Base-by-base conservation (phyloP, 106 monocot species). In the Chionographis japonica region DNA sequence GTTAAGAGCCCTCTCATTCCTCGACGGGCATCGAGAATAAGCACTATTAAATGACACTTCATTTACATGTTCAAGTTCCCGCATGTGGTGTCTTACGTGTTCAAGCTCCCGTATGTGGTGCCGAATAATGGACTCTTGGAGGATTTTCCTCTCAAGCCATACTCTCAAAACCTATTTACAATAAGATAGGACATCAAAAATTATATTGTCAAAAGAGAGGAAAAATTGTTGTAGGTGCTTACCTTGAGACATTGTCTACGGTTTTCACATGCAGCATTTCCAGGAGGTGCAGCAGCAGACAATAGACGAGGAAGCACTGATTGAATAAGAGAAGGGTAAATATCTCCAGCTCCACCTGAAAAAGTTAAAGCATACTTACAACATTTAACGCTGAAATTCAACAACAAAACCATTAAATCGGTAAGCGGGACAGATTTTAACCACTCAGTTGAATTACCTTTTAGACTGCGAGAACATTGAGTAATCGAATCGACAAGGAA, bases 401-500 rank as follows among this genome's bases (percentile, higher is more conserved):
- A 41, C 39, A 8, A 3, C 12, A 56, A 4, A 74, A 4, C 27
- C 41, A 56, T 37, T 17, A 73, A 27, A 27, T 0, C 12, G n/a
- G 50, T 55, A 73, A 4, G 53, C 3, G 10, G 5, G 19, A 16
- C 18, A 53, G 4, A 27, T 60, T 54, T 12, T 56, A 55, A 53
- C 54, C 66, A 60, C 35, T 38, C 16, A 14, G 54, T 50, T 39
- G 11, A 4, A 57, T 12, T 77, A 82, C 86, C 87, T 81, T 83
- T 93, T 65, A 85, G 87, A 58, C 70, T 85, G 15, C 79, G 74
- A 37, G 83, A 93, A 55, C 68, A 84, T 63, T 88, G 90, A 52
- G 77, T 80, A 52, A 99, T 99, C 10, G 98, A 99, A 84, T 99
- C 98, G 51, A 93, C 93, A 41, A 99, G 81, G 68, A 90, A 99